Evolutionary conservation across 768 basidiomycete genomes (phyloP).

Genomic region (Daedalea quercina): DNA sequence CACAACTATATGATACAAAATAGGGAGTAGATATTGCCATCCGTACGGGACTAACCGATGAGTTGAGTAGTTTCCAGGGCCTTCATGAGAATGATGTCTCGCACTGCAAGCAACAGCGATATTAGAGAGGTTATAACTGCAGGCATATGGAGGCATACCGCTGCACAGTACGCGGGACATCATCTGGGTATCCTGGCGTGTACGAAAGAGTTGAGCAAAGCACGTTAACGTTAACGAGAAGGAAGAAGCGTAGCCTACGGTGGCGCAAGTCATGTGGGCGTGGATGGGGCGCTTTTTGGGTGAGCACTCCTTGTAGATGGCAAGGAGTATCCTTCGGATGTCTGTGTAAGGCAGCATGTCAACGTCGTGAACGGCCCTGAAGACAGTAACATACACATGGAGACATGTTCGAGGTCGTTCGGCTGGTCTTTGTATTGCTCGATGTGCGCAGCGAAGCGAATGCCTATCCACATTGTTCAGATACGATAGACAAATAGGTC

Average conservation of each 20-base stretch:
- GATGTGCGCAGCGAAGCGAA: slow-evolving; percentile 47
- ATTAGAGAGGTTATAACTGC: not conserved
- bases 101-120: not conserved
- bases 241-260: slow-evolving; percentile 31
- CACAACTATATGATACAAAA: no score
- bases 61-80: not conserved
- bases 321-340: slow-evolving; percentile 42
- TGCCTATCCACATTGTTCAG: slow-evolving; percentile 14
- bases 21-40: no score
- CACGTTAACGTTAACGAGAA: not conserved
- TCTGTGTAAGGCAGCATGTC: slow-evolving; percentile 30
- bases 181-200: not conserved
- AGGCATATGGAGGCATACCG: not conserved
- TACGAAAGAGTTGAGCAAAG: no score
- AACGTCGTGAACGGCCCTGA: not conserved
- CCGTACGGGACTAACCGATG: not conserved
- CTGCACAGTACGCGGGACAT: not conserved
- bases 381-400: slow-evolving; percentile 37
- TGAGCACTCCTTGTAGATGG: slow-evolving; percentile 44
- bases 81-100: not conserved
- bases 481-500: not conserved
- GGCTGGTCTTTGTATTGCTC: slow-evolving; percentile 45
- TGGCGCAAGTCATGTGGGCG: slow-evolving; percentile 51
- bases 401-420: slow-evolving; percentile 45
- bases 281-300: slow-evolving; percentile 42